These are phyloP conservation scores for Euphorbia corollata DNA, from an alignment of 441 rosid species.

Conservation along the genomic window DNA sequence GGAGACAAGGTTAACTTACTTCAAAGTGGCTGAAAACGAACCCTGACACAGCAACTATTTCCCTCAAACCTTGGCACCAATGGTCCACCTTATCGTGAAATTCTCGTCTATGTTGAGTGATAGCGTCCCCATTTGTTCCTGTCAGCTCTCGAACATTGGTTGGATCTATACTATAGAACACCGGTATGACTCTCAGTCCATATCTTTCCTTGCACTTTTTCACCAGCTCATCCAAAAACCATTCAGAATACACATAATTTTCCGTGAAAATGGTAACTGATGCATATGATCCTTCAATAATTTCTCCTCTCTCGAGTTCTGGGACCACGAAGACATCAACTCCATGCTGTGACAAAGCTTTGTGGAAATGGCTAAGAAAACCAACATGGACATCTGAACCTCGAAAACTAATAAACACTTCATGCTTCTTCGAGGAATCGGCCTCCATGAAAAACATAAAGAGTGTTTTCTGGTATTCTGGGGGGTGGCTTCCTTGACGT, in stretches of 20 bases:
- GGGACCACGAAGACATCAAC: not conserved
- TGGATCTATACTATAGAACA: slow-evolving; percentile 16
- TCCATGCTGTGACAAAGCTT: not conserved
- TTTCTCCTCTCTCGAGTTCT: slow-evolving; percentile 4
- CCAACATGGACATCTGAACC: slow-evolving; percentile 7
- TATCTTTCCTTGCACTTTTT: slow-evolving; percentile 18
- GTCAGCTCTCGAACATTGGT: not conserved
- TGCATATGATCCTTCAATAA: slow-evolving; percentile 7
- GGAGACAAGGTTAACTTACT: not conserved
- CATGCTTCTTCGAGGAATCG: not conserved
- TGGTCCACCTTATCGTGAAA: not conserved
- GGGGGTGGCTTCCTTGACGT: too few relatives aligned
- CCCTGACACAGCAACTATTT: slow-evolving; percentile 25
- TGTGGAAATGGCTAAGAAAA: slow-evolving; percentile 8
- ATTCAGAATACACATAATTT: slow-evolving; percentile 26
- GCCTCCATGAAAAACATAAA: too few relatives aligned
- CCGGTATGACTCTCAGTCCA: slow-evolving; percentile 19
- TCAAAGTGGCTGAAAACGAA: slow-evolving; percentile 19
- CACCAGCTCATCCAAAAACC: slow-evolving; percentile 27
- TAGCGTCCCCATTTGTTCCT: not conserved
- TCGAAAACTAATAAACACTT: slow-evolving; percentile 16
- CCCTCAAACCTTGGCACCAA: slow-evolving; percentile 30
- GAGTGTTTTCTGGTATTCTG: too few relatives aligned
- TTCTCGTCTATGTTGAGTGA: not conserved
- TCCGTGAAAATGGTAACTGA: slow-evolving; percentile 22